Conservation (phyloP, 495 filamentous ascomycete species). For the Aspergillus indologenus region DNA sequence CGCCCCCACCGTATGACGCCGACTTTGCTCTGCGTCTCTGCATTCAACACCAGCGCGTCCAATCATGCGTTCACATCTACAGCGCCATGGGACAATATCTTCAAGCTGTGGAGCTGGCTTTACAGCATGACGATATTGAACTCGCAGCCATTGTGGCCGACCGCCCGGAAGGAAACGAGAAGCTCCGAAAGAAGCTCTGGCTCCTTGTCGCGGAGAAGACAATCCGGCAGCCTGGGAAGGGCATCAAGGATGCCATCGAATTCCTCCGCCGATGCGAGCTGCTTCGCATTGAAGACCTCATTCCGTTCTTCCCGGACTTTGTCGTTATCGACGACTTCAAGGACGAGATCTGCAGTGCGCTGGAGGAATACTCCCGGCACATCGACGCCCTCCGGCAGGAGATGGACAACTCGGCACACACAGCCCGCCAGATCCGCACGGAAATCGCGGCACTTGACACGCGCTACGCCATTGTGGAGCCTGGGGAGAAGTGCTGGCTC, state of each 20-base stretch:
- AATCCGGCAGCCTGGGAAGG: conserved; percentile 70
- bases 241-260: conserved; percentile 92
- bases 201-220: conserved; percentile 90
- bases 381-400: conserved; percentile 89
- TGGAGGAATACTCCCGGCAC: conserved; percentile 86
- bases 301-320: conserved; percentile 98
- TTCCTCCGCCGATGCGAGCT: conserved; percentile 90
- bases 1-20: conserved; percentile 82
- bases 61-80: conserved; percentile 94
- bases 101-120: conserved; percentile 85
- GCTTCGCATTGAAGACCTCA: conserved; percentile 91
- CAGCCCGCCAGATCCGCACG: conserved; percentile 80
- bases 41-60: conserved; percentile 87
- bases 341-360: conserved; percentile 88
- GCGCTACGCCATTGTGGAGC: conserved; percentile 94
- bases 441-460: conserved; percentile 82
- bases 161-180: conserved; percentile 67
- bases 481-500: conserved; percentile 87
- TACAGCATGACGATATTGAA: conserved; percentile 84
- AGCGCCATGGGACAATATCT: conserved; percentile 89
- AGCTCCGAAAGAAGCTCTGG: conserved; percentile 93
- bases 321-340: conserved; percentile 99
- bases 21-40: conserved; percentile 96
- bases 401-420: conserved; percentile 89
- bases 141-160: conserved; percentile 90